A percentile compares a stretch with the other conserved stretches of the same genome.
Conservation (phyloP, 2,329 filamentous ascomycete species). For the Allantophomopsis lycopodina region DNA sequence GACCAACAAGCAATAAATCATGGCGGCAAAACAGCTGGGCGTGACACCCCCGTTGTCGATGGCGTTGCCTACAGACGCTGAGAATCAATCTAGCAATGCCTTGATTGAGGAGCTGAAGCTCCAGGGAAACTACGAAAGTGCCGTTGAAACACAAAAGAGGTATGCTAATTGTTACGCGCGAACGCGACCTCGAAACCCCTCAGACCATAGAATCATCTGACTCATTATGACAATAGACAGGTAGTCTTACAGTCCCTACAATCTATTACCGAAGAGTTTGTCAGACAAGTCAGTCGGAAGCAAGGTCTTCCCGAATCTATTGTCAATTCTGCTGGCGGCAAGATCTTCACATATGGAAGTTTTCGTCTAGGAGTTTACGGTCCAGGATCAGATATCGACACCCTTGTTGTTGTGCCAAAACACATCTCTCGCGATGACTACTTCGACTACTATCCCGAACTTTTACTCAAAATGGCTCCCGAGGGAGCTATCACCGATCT, state of each 20-base stretch:
- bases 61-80: constrained; percentile 59
- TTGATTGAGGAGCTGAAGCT: constrained; percentile 73
- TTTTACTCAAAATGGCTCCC: constrained; percentile 65
- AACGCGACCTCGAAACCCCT: background rate
- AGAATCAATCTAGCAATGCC: constrained; percentile 63
- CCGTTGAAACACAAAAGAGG: constrained; percentile 74
- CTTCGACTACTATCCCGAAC: constrained; percentile 74
- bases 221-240: constrained; percentile 34
- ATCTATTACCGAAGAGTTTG: constrained; percentile 72
- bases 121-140: constrained; percentile 84
- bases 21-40: constrained; percentile 30
- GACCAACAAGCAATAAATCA: constrained; percentile 2
- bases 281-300: constrained; percentile 52
- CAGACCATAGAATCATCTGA: too few species aligned
- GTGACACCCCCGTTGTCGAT: constrained; percentile 76
- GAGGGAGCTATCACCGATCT: constrained; percentile 73
- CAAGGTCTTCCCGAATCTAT: constrained; percentile 57
- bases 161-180: constrained; percentile 20
- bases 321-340: constrained; percentile 74
- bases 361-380: constrained; percentile 90
- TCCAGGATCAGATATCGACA: constrained; percentile 95
- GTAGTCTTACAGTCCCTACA: constrained; percentile 63
- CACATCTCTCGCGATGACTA: constrained; percentile 85
- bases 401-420: constrained; percentile 80
- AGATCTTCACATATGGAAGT: constrained; percentile 92